Evolutionary conservation across 768 basidiomycete genomes (phyloP).

Genomic region (Mycena crocata): DNA sequence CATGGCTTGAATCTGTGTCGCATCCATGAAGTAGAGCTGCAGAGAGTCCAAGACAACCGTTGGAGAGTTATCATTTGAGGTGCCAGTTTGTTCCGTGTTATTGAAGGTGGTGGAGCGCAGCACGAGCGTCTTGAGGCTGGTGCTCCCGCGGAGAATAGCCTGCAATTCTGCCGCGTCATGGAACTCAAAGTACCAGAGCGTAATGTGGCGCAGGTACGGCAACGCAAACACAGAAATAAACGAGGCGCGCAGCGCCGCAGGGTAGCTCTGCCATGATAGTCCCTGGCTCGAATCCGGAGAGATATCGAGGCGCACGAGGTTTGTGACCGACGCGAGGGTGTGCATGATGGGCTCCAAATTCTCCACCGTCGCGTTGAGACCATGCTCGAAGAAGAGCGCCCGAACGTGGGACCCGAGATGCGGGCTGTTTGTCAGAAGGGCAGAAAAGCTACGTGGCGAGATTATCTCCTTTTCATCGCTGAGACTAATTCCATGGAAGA

Average conservation of each 20-base stretch:
- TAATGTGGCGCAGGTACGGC: constrained; percentile 20
- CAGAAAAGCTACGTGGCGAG: neutral
- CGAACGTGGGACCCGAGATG: constrained; percentile 21
- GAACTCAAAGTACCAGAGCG: constrained; percentile 22
- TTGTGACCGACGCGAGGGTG: constrained; percentile 7
- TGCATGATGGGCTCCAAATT: neutral
- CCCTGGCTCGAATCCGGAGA: neutral
- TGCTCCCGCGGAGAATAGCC: neutral
- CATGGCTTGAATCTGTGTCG: neutral
- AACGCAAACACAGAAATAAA: constrained; percentile 4
- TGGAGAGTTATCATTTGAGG: neutral
- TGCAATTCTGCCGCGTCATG: constrained; percentile 19
- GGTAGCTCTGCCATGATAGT: neutral
- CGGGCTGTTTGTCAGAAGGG: neutral
- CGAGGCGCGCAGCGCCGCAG: neutral
- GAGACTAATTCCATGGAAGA: constrained; percentile 23
- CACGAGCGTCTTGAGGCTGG: constrained; percentile 21
- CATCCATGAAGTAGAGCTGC: constrained; percentile 21
- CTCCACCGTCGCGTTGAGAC: neutral
- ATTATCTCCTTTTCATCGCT: constrained; percentile 6
- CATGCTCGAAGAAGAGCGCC: constrained; percentile 20
- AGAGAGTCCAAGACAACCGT: constrained; percentile 15
- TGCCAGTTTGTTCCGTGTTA: neutral
- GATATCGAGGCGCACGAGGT: constrained; percentile 23
- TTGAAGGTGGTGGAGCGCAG: constrained; percentile 8